Base-by-base conservation (phyloP, 352 stramenopile species). In the Halophytophthora batemanensis region DNA sequence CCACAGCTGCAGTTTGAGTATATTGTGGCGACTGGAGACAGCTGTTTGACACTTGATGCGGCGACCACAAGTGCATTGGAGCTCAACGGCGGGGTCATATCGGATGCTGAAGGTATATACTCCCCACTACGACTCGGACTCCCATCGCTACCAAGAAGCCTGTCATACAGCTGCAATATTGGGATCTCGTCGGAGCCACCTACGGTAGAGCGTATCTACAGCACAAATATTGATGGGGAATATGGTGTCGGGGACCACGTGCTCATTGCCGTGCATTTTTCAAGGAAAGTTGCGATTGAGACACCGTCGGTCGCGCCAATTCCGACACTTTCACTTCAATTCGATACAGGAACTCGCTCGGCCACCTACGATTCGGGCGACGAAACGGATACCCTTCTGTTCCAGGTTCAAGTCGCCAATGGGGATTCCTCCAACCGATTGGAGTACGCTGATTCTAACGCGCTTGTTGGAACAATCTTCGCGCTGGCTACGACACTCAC, bases 241-340 rank as follows among this genome's bases (percentile, higher is more conserved):
- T 79, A 75, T 34, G 77, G 76, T 0, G 76, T 82, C 1, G 79
- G 76, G 2, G 76, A 90, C 35, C 59, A 56, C 1, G 36, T 90
- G 14, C 38, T 64, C 1, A n/a, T 90, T 12, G 63, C 50, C 3
- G 73, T 90, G 4, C 42, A 62, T 2, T 86, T 90, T 50, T 70
- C 69, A 1, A 63, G 60, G n/a, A 54, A 53, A n/a, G 57, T 86
- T 18, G 51, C 40, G 10, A 47, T 71, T 21, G 21, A 15, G 31
- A 56, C 47, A 14, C 35, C 38, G 39, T 42, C 48, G 63, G 21
- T 28, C 3, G 55, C 45, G 5, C 22, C 56, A 3, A 18, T 31
- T 8, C 72, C 77, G 5, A 60, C 59, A 1, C 35, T 89, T 8
- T 21, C 61, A 1, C 47, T 87, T 2, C 62, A 74, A 38, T 62